Evolutionary conservation across 345 rosid species (phyloP), one percentile per base, ranked within the genome.

Genomic region (Laguncularia racemosa): DNA sequence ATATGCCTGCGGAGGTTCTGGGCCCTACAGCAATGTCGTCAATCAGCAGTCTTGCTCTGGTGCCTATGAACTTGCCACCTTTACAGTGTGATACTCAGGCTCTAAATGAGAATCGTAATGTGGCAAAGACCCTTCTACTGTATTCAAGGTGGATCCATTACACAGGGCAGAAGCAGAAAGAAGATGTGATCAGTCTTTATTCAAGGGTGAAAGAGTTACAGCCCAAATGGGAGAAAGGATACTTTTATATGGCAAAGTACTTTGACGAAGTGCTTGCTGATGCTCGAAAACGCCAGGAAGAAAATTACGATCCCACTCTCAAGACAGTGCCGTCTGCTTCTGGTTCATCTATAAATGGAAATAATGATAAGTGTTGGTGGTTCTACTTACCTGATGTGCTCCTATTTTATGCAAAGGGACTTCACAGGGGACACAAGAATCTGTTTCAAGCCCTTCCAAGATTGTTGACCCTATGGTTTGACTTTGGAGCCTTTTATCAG

Each of bases 371-470:
- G 68, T 63, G 51, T 62, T 91, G 95, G 85, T 92, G 95, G 91
- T 75, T 53, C 64, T 66, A 83, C 73, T 65, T 89, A 19, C 84
- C 86, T 64, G 91, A 89, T 56, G 97, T 84, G 28, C 72, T 89
- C 53, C 65, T 80, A 68, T 93, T 77, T 75, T 93, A 92, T 75
- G 97, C 97, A 14, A 89, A 85, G 78, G 98, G 89, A 65, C 86
- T 92, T 63, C 95, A 89, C 68, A 84, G 85, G 60, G 99, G 99
- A 55, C 96, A 89, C 81, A 86, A 73, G 74, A 75, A 84, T 75
- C 97, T 93, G 70, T 89, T 89, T 70, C 99, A 86, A 82, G 97
- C 97, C 44, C 97, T 93, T 76, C 97, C 99, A 48, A 89, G 99
- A 69, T 79, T 93, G 80, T 78, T 93, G 64, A 89, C 96, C 55